phyloP scores from a whole-genome alignment of 306 rosid species.

The Begonia loranthoides region DNA sequence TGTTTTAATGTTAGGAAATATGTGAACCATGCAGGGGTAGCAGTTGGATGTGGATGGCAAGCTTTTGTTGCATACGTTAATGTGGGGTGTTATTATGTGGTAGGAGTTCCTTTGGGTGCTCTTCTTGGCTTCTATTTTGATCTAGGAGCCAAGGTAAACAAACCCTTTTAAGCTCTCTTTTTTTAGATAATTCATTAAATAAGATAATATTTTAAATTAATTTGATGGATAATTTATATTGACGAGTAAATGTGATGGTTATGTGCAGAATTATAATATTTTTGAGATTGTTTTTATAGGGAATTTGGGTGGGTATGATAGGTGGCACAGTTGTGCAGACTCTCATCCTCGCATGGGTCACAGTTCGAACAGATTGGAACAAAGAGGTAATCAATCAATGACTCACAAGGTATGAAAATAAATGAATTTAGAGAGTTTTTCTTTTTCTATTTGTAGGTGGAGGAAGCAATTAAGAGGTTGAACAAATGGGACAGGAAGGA shows the following conservation, averaged over 20 bases:
- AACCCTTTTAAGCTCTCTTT: neutral
- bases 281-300: constrained; percentile 18
- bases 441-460: constrained; percentile 28
- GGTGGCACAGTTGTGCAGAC: constrained; percentile 62
- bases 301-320: constrained; percentile 68
- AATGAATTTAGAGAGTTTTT: neutral
- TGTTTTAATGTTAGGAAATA: neutral
- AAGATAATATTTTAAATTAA: neutral
- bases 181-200: neutral
- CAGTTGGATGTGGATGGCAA: constrained; percentile 97
- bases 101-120: constrained; percentile 55
- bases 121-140: constrained; percentile 56
- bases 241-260: too few species aligned
- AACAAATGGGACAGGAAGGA: constrained; percentile 32
- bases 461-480: constrained; percentile 43
- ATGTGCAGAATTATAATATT: too few species aligned
- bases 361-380: constrained; percentile 52
- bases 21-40: constrained; percentile 42
- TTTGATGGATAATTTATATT: too few species aligned
- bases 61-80: constrained; percentile 70
- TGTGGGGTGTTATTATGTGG: constrained; percentile 46
- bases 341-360: constrained; percentile 38
- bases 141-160: constrained; percentile 52
- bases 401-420: too few species aligned
- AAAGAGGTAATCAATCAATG: constrained; percentile 33